Evolutionary conservation across 805 yeast species (phyloP).

Genomic region (Helenozyma baotianmanensis): DNA sequence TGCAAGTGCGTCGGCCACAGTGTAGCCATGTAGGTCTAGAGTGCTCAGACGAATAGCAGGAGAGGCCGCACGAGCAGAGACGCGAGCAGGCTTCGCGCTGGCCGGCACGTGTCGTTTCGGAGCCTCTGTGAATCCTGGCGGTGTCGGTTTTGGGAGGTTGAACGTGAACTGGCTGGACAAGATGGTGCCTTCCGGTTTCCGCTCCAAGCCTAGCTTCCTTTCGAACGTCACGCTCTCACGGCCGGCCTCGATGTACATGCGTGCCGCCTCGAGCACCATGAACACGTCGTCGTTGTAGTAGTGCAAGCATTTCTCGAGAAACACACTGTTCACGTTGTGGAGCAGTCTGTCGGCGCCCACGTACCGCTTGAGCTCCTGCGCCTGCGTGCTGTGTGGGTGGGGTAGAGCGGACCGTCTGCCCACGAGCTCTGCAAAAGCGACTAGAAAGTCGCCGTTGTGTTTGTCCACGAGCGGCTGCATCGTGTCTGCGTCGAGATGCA

Average conservation of each 20-base stretch:
- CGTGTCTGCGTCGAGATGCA: conserved; percentile 3
- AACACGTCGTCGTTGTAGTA: conserved; percentile 43
- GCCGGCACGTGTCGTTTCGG: no score
- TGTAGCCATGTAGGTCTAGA: conserved; percentile 57
- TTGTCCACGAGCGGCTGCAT: conserved; percentile 18
- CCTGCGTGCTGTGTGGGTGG: no score
- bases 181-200: neutral
- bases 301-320: conserved; percentile 33
- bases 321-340: conserved; percentile 31
- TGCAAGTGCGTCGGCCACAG: conserved; percentile 43
- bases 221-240: conserved; percentile 24
- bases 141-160: neutral
- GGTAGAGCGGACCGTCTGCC: no score
- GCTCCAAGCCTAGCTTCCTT: conserved; percentile 4
- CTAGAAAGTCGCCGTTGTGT: conserved; percentile 21
- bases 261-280: conserved; percentile 33
- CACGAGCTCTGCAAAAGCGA: conserved; percentile 36
- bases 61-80: no score
- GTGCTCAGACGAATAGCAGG: neutral
- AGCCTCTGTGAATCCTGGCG: no score
- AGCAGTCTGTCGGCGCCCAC: conserved; percentile 26
- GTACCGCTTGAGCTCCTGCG: conserved; percentile 5
- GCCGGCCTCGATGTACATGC: conserved; percentile 26
- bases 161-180: conserved; percentile 1
- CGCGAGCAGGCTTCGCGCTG: neutral